phyloP scores from a whole-genome alignment of 306 rosid species.

The Lagenaria siceraria region DNA sequence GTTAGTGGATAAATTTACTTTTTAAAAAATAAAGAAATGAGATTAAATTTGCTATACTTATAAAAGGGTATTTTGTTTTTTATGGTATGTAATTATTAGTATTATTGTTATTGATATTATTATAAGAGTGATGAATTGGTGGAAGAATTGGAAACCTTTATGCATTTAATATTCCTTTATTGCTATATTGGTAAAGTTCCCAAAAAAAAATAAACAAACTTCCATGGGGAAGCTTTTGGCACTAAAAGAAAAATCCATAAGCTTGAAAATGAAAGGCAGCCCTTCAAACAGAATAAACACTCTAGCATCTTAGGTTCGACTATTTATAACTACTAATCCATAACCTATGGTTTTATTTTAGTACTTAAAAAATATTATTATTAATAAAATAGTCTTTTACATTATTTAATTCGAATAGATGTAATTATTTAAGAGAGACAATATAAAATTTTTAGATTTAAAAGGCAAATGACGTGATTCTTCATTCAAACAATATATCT shows the following conservation, averaged over 20 bases:
- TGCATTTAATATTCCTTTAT: not conserved
- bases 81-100: not conserved
- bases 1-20: not conserved
- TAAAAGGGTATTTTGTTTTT: not conserved
- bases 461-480: no score
- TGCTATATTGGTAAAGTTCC: not conserved
- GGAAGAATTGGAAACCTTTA: not conserved
- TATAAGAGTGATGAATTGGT: not conserved
- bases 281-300: not conserved
- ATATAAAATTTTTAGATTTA: no score
- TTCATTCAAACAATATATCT: no score
- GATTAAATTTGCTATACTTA: not conserved
- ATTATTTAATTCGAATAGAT: no score
- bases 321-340: not conserved
- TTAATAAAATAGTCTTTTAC: no score
- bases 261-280: not conserved
- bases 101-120: not conserved
- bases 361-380: no score
- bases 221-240: not conserved
- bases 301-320: not conserved
- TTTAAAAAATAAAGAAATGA: not conserved
- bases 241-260: not conserved
- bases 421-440: no score
- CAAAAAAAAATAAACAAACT: not conserved
- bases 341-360: no score